These are phyloP conservation scores for Eimeria sp. DNA, from an alignment of 169 alveolate species.

Conservation along the genomic window DNA sequence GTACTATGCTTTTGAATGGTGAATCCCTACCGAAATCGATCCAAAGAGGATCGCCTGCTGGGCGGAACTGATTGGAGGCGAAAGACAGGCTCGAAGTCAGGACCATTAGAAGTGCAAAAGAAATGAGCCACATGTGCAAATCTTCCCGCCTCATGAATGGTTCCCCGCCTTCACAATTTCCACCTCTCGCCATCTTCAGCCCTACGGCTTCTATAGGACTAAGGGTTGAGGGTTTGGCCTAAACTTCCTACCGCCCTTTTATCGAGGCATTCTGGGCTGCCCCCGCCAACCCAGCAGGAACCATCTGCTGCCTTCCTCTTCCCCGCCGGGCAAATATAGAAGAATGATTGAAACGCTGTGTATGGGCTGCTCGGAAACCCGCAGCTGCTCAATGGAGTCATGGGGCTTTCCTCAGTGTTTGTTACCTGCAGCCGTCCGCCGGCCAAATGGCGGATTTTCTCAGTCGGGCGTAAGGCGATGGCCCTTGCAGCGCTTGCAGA, in stretches of 20 bases:
- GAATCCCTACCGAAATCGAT: conserved; percentile 23
- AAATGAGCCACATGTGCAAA: conserved; percentile 61
- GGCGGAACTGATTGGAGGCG: conserved; percentile 27
- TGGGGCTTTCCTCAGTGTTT: neutral
- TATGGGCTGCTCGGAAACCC: conserved; percentile 24
- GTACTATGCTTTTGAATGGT: neutral
- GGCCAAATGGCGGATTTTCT: neutral
- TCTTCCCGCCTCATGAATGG: conserved; percentile 51
- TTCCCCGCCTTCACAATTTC: conserved; percentile 11
- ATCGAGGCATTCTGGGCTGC: conserved; percentile 43
- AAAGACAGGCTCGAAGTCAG: conserved; percentile 59
- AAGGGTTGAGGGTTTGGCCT: neutral
- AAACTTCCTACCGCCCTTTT: neutral
- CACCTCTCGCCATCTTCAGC: conserved; percentile 36
- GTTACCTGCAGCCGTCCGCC: neutral
- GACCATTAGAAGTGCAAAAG: conserved; percentile 48
- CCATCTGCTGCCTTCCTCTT: conserved; percentile 1
- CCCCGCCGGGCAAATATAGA: conserved; percentile 33
- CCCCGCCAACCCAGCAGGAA: conserved; percentile 23
- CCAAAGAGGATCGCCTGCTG: conserved; percentile 11
- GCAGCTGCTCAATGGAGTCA: conserved; percentile 7
- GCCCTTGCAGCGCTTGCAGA: conserved; percentile 16
- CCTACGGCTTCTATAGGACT: neutral
- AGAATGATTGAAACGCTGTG: neutral
- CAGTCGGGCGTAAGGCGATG: neutral